These are phyloP conservation scores for Melaleuca alternifolia DNA, from an alignment of 345 rosid genomes.

Conservation along the genomic window DNA sequence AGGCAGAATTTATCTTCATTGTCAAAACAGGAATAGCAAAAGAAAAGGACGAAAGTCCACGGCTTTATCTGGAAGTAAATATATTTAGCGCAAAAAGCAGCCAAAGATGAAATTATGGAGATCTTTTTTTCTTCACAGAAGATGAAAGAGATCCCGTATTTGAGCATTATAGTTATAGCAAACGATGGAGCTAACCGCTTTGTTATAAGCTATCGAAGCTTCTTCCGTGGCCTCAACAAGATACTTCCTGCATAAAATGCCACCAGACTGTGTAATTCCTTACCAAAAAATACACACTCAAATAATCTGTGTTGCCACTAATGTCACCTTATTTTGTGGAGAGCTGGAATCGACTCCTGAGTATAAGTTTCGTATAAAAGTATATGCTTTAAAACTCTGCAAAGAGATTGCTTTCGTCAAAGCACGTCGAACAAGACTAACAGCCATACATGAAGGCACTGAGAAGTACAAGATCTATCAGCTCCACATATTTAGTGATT, in stretches of 20 bases:
- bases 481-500: background rate
- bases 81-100: background rate
- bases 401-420: background rate
- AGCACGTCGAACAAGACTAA: background rate
- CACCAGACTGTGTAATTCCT: background rate
- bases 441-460: background rate
- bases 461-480: background rate
- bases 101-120: background rate
- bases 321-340: constrained; percentile 76
- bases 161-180: background rate
- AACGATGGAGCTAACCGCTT: constrained; percentile 56
- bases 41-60: background rate
- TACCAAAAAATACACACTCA: background rate
- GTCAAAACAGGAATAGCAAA: background rate
- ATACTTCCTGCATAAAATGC: constrained; percentile 47
- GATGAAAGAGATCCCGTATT: background rate
- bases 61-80: background rate
- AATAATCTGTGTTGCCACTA: background rate
- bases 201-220: constrained; percentile 88
- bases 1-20: background rate
- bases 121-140: background rate
- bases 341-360: constrained; percentile 80
- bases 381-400: constrained; percentile 79
- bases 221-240: constrained; percentile 93
- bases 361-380: constrained; percentile 86